These are phyloP conservation scores for Pseudozyma sp. DNA, from an alignment of 1,284 basidiomycete genomes.

Conservation along the genomic window DNA sequence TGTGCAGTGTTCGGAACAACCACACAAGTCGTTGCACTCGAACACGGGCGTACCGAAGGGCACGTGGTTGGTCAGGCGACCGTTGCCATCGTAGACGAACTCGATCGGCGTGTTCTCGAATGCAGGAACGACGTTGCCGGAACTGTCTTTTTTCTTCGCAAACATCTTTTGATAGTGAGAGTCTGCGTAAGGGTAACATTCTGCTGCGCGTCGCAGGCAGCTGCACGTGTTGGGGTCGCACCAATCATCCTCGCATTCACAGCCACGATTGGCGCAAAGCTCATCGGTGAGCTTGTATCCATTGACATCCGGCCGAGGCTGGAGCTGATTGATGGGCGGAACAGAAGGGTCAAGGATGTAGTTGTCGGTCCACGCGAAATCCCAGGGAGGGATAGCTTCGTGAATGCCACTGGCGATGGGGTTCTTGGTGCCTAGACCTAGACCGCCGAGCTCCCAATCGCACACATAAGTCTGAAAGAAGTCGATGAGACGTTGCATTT, in stretches of 20 bases:
- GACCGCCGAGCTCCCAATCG: constrained; percentile 30
- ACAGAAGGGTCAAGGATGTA: constrained; percentile 43
- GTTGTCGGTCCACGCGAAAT: constrained; percentile 51
- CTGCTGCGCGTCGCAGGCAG: constrained; percentile 36
- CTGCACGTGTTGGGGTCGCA: constrained; percentile 55
- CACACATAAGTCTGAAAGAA: constrained; percentile 40
- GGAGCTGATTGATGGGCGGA: constrained; percentile 8
- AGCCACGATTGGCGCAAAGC: constrained; percentile 28
- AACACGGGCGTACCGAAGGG: constrained; percentile 75
- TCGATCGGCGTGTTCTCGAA: background rate
- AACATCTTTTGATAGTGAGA: constrained; percentile 24
- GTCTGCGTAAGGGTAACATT: constrained; percentile 18
- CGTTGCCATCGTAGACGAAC: constrained; percentile 43
- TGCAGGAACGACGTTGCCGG: background rate
- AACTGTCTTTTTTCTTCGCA: background rate
- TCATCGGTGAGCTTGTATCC: constrained; percentile 39
- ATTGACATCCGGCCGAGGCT: constrained; percentile 11
- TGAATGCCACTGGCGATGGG: constrained; percentile 1
- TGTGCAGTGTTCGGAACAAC: constrained; percentile 79
- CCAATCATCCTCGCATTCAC: constrained; percentile 44
- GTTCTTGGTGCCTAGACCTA: constrained; percentile 34
- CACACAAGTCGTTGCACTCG: constrained; percentile 86
- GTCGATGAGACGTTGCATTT: constrained; percentile 11
- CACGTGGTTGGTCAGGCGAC: constrained; percentile 17
- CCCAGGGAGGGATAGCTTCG: constrained; percentile 54